These are phyloP conservation scores for Colletotrichum tropicicola DNA, from an alignment of 2,329 filamentous ascomycete species.

Conservation along the genomic window DNA sequence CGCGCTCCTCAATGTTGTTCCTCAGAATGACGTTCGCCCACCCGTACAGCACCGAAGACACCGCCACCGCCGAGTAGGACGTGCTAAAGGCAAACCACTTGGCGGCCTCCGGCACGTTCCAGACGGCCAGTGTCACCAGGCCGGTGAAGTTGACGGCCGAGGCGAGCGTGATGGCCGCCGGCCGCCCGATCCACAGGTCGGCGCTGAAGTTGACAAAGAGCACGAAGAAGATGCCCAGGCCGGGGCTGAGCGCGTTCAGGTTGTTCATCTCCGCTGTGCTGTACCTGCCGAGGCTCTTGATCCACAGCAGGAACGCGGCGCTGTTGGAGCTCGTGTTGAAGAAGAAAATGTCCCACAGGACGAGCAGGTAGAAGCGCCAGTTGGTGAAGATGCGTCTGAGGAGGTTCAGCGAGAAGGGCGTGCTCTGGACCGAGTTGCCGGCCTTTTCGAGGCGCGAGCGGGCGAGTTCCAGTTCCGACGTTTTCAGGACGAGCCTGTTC, in stretches of 20 bases:
- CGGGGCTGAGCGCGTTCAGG: constrained; percentile 60
- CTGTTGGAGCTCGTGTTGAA: constrained; percentile 62
- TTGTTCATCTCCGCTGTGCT: constrained; percentile 58
- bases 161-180: constrained; percentile 63
- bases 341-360: constrained; percentile 62
- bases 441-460: too few relatives aligned
- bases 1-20: constrained; percentile 53
- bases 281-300: constrained; percentile 62
- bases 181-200: constrained; percentile 60
- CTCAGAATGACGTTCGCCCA: constrained; percentile 63
- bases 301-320: constrained; percentile 59
- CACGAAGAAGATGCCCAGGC: constrained; percentile 64
- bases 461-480: too few relatives aligned
- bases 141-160: constrained; percentile 60
- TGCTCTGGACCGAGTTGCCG: too few relatives aligned
- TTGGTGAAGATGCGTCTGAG: constrained; percentile 46
- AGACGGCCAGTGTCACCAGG: constrained; percentile 60
- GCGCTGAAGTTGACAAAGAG: constrained; percentile 63
- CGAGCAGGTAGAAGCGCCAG: constrained; percentile 59
- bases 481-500: too few relatives aligned
- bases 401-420: too few relatives aligned
- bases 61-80: constrained; percentile 56
- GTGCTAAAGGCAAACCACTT: constrained; percentile 62
- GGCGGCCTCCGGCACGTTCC: constrained; percentile 63
- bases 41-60: constrained; percentile 64